phyloP scores from a whole-genome alignment of 2,329 filamentous ascomycete species.

The Xylariaceae sp. region DNA sequence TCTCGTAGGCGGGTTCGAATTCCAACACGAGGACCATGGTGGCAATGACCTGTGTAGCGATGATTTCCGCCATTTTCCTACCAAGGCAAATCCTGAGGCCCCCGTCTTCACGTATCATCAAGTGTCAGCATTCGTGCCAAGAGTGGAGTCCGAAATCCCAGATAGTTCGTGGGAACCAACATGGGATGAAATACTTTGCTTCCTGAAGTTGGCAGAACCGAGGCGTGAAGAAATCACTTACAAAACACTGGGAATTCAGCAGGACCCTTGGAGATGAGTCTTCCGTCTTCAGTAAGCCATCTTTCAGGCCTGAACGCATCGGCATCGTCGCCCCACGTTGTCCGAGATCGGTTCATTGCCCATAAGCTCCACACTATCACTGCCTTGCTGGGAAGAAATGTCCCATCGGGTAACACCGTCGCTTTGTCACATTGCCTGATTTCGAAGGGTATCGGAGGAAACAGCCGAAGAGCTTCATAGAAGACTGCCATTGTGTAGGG shows the following conservation, averaged over 20 bases:
- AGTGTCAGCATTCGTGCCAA: neutral
- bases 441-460: constrained; percentile 61
- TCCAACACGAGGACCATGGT: constrained; percentile 46
- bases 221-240: neutral
- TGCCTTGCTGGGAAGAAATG: constrained; percentile 47
- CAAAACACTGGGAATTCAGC: constrained; percentile 62
- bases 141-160: too few species aligned
- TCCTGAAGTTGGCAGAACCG: too few species aligned
- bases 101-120: constrained; percentile 32
- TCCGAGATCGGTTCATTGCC: constrained; percentile 55
- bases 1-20: constrained; percentile 41
- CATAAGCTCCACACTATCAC: constrained; percentile 60
- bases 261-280: constrained; percentile 41
- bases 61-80: constrained; percentile 58
- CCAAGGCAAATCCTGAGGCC: constrained; percentile 57
- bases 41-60: constrained; percentile 53
- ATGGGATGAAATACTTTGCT: neutral
- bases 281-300: constrained; percentile 45
- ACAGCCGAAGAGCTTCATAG: constrained; percentile 57
- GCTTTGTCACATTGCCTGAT: constrained; percentile 53
- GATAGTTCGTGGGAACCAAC: too few species aligned
- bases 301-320: constrained; percentile 52
- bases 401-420: constrained; percentile 55
- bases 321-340: constrained; percentile 54
- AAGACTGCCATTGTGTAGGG: constrained; percentile 58